These are phyloP conservation scores for Cucurbita ficifolia DNA, from an alignment of 306 rosid genomes.

Conservation along the genomic window DNA sequence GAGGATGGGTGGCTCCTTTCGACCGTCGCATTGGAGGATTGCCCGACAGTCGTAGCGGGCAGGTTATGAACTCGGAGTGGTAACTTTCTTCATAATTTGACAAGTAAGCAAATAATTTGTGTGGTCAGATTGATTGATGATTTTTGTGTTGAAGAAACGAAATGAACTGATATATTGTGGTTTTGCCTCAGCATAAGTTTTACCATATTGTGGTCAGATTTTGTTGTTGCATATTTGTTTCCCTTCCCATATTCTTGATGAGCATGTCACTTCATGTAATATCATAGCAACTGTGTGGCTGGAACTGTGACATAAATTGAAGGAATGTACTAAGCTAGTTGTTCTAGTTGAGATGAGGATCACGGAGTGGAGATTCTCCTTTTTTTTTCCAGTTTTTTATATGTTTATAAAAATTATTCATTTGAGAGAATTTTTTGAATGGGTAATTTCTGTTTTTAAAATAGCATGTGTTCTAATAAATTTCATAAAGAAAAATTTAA, in stretches of 20 bases:
- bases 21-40: not conserved
- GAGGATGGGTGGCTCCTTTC: not conserved
- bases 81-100: not conserved
- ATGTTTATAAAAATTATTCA: no score
- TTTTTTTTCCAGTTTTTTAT: no score
- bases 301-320: not conserved
- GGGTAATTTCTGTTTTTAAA: no score
- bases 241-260: not conserved
- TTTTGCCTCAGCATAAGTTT: not conserved
- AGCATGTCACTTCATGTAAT: not conserved
- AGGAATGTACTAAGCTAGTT: not conserved
- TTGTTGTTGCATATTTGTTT: not conserved
- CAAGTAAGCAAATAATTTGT: not conserved
- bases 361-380: no score
- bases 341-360: not conserved
- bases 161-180: not conserved
- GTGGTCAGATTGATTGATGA: not conserved
- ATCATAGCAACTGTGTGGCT: not conserved
- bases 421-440: no score
- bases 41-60: not conserved
- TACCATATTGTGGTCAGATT: not conserved
- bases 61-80: not conserved
- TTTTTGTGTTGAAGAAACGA: not conserved
- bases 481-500: no score
- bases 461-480: no score